Percentiles rank a stretch among this genome's conserved stretches.
Conservation (phyloP, 1,284 basidiomycete genomes). For the Tetrapyrgos nigripes region DNA sequence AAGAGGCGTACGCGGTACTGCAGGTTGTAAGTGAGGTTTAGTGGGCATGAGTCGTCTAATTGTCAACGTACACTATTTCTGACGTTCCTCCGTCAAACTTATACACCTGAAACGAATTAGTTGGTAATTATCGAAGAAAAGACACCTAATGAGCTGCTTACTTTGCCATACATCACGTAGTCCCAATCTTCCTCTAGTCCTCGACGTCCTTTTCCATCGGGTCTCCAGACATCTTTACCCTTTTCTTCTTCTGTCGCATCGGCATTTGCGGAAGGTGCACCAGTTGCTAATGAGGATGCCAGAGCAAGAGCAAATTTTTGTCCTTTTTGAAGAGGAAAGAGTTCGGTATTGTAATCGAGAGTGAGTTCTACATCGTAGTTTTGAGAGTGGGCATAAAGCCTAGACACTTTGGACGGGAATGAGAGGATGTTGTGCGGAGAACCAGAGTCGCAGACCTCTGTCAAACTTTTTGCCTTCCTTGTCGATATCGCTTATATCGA, state of each 20-base stretch:
- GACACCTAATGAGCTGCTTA: slow-evolving; percentile 42
- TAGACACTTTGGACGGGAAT: slow-evolving; percentile 67
- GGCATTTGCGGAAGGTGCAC: slow-evolving; percentile 49
- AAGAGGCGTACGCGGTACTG: slow-evolving; percentile 95
- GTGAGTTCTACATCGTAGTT: slow-evolving; percentile 91
- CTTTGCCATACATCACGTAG: slow-evolving; percentile 99
- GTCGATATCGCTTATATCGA: slow-evolving; percentile 86
- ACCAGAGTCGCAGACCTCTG: slow-evolving; percentile 68
- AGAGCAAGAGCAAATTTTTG: slow-evolving; percentile 89
- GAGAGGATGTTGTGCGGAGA: slow-evolving; percentile 7
- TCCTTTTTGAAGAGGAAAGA: slow-evolving; percentile 75
- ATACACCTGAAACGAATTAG: slow-evolving; percentile 74
- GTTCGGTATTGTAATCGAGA: slow-evolving; percentile 90
- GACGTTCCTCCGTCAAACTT: slow-evolving; percentile 91
- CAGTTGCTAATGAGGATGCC: slow-evolving; percentile 81
- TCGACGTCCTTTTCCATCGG: slow-evolving; percentile 84
- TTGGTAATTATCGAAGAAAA: slow-evolving; percentile 2
- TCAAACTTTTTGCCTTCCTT: slow-evolving; percentile 98
- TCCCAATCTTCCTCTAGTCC: slow-evolving; percentile 97
- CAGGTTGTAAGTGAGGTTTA: slow-evolving; percentile 15
- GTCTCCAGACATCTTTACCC: slow-evolving; percentile 85
- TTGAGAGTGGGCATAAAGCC: slow-evolving; percentile 83
- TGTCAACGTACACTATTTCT: slow-evolving; percentile 75
- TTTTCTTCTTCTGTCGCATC: slow-evolving; percentile 64
- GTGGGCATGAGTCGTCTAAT: background rate